Evolutionary conservation across 192 early-diverging fungal genomes (phyloP), one percentile per base, ranked within the genome.

Genomic region (Fimicolochytrium jonesii): DNA sequence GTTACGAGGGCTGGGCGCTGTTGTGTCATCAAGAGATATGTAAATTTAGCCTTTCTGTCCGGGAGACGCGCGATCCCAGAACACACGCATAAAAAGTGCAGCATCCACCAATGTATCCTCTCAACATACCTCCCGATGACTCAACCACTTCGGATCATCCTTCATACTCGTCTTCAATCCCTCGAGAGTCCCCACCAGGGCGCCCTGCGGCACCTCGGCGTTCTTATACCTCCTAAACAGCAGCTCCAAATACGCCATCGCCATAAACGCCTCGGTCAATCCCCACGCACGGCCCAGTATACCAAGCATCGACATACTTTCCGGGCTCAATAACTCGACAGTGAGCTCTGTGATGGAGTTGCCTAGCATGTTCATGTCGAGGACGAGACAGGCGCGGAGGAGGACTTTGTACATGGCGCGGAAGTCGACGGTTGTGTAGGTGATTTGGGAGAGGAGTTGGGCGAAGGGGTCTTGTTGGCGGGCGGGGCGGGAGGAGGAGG

Each of bases 191-290:
- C 56, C 43, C 43, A 82, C 55, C 0, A 82, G 67, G 17, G 67
- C 72, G 28, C 55, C 56, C 36, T 71, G 63, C 13, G 80, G 75
- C 11, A 82, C 49, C 44, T 73, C 61, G 37, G 81, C 59, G 32
- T 28, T 44, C 45, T 76, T 71, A 61, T 79, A 81, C 62, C 71
- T 73, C 23, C 69, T 25, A 63, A 82, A 82, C 28, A 82, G 54
- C 30, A 78, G 60, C 35, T 78, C 66, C 41, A 82, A 63, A 49
- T 59, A 69, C 7, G 43, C 29, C 32, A 81, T 81, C 15, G 80
- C 67, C 61, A 74, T 73, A 46, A 68, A 71, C 0, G 76, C 61
- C 41, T 82, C 80, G 25, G 64, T 62, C 15, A 82, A 34, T 23
- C 35, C 56, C 80, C 80, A 82, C 46, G 39, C 48, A 1, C 59